These are phyloP conservation scores for Lichtheimia hyalospora DNA, from an alignment of 371 early-diverging fungal genomes.

Conservation along the genomic window DNA sequence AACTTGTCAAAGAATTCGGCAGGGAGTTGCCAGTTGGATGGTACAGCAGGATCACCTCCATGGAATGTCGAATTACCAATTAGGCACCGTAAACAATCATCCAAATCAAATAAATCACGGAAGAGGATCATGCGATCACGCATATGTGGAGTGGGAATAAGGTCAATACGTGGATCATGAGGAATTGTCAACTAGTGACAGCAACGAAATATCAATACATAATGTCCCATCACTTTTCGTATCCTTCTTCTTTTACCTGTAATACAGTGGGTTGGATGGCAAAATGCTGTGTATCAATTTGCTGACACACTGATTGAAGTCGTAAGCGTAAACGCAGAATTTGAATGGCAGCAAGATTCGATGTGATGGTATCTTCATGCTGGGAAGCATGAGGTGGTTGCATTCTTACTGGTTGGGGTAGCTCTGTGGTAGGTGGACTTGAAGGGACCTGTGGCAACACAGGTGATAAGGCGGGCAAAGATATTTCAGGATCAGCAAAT, in stretches of 20 bases:
- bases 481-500: not conserved
- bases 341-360: conserved; percentile 46
- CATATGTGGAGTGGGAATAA: conserved; percentile 60
- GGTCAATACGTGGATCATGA: conserved; percentile 62
- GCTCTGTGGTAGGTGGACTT: not conserved
- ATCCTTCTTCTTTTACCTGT: conserved; percentile 34
- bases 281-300: conserved; percentile 31
- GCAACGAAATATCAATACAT: conserved; percentile 1
- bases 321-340: conserved; percentile 37
- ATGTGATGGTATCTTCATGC: conserved; percentile 16
- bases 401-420: not conserved
- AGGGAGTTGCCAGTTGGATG: conserved; percentile 59
- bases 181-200: conserved; percentile 46
- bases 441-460: not conserved
- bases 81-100: conserved; percentile 57
- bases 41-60: conserved; percentile 56
- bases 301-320: conserved; percentile 35
- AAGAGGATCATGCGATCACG: conserved; percentile 65
- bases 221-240: not conserved
- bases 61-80: conserved; percentile 54
- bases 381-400: not conserved
- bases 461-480: conserved; percentile 1
- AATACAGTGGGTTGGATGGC: conserved; percentile 44
- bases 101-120: conserved; percentile 56
- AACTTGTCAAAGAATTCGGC: conserved; percentile 57